These are phyloP conservation scores for Saccharomyces pastorianus DNA, from an alignment of 1,139 yeast species.

Conservation along the genomic window DNA sequence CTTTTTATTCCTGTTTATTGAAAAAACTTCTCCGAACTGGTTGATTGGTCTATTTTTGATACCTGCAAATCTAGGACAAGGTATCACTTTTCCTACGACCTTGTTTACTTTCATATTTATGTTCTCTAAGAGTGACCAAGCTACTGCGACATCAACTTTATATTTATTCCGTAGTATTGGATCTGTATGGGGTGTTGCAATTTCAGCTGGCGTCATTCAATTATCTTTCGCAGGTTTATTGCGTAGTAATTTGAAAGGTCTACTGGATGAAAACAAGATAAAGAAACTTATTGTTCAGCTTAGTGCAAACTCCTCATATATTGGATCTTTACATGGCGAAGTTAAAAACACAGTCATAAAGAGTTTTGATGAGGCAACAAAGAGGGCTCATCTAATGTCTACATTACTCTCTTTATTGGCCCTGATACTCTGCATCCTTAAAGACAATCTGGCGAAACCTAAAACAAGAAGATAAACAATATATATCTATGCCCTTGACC, in stretches of 20 bases:
- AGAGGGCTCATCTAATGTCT: constrained; percentile 10
- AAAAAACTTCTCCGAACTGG: constrained; percentile 24
- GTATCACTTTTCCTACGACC: constrained; percentile 36
- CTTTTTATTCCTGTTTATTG: constrained; percentile 29
- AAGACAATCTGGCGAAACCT: neutral
- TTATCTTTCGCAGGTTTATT: constrained; percentile 6
- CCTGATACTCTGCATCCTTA: constrained; percentile 1
- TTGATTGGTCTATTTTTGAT: constrained; percentile 27
- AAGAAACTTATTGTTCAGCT: neutral
- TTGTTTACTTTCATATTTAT: constrained; percentile 36
- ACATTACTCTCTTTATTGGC: constrained; percentile 8
- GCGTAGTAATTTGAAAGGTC: constrained; percentile 2
- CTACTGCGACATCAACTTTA: constrained; percentile 36
- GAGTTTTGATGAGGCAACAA: constrained; percentile 10
- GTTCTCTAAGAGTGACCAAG: constrained; percentile 31
- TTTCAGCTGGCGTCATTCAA: constrained; percentile 32
- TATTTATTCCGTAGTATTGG: constrained; percentile 37
- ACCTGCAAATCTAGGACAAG: constrained; percentile 39
- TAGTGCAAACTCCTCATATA: constrained; percentile 9
- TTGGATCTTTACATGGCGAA: constrained; percentile 8
- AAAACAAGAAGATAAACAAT: neutral
- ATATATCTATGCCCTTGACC: neutral
- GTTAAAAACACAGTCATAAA: constrained; percentile 9
- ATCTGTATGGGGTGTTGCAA: constrained; percentile 38
- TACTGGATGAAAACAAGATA: neutral